Evolutionary conservation across 2,329 filamentous ascomycete species (phyloP), one percentile per base, ranked within the genome.

Genomic region (Botryotinia globosa): DNA sequence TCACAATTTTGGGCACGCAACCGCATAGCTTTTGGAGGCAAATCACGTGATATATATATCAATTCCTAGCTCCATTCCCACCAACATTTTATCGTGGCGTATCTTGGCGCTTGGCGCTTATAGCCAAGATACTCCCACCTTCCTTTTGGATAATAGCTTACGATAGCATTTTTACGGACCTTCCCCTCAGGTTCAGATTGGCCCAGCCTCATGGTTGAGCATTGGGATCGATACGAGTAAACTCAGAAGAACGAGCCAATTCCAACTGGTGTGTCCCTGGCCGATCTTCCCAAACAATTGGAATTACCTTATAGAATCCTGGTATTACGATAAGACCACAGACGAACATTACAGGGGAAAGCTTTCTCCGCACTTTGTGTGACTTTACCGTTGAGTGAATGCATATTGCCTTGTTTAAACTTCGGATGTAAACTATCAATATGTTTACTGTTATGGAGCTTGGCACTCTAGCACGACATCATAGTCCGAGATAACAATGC

Each of bases 301-400:
- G 48, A 45, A 72, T 67, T 67, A 67, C 69, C 69, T 72, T 25
- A 59, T 72, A 39, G 29, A 58, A 54, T 65, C 61, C 48, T 71
- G 45, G 39, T 56, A 66, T 56, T 22, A 72, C 51, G 39, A 67
- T 72, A 56, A 67, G 44, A 54, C 25, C 25, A 54, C 12, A 54
- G 25, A 58, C 48, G 39, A 61, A 29, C 25, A 8, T 51, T 59
- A 18, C 18, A 58, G 42, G 29, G 39, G n/a, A 29, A 37, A n/a
- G 44, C 25, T 42, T 66, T 71, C 69, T 71, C 69, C 69, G 59
- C 69, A 58, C 14, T 58, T 56, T 56, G 48, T 65, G 37, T 37
- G 37, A 42, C 20, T 58, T 42, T 32, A 44, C 20, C 12, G 51
- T 44, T 37, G 45, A n/a, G 48, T 71, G 34, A 44, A 65, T 39